These are phyloP conservation scores for Aphanomyces cochlioides DNA, from an alignment of 352 stramenopile species.

Conservation along the genomic window DNA sequence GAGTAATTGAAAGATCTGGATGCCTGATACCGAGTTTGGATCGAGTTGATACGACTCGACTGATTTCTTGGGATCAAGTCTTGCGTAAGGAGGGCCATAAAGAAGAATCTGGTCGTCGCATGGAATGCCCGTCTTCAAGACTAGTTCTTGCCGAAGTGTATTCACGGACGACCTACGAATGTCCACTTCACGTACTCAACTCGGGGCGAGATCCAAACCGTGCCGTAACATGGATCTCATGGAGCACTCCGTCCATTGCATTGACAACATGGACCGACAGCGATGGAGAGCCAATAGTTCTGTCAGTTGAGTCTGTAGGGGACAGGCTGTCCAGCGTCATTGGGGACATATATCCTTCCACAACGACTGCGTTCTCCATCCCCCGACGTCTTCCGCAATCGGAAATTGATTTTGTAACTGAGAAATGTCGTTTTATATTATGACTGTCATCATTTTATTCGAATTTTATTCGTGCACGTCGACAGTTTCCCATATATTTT, in stretches of 20 bases:
- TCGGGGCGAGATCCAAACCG: neutral
- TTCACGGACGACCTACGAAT: slow-evolving; percentile 56
- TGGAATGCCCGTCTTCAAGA: slow-evolving; percentile 54
- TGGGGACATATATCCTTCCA: slow-evolving; percentile 2
- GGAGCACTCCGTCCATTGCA: slow-evolving; percentile 27
- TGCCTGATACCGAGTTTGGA: slow-evolving; percentile 36
- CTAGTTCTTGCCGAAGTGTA: slow-evolving; percentile 63
- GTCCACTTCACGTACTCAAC: neutral
- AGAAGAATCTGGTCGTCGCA: slow-evolving; percentile 74
- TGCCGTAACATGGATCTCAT: slow-evolving; percentile 12
- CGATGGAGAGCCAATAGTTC: neutral
- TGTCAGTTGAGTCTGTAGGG: neutral
- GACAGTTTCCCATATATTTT: no score
- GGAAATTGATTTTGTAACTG: slow-evolving; percentile 7
- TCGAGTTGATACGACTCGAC: slow-evolving; percentile 65
- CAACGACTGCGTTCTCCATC: slow-evolving; percentile 12
- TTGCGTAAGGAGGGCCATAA: slow-evolving; percentile 66
- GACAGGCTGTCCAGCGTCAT: neutral
- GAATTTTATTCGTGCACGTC: neutral
- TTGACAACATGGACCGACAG: slow-evolving; percentile 22
- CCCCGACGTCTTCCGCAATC: neutral
- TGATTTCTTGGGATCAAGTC: slow-evolving; percentile 63
- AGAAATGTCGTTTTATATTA: slow-evolving; percentile 18
- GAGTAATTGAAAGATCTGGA: neutral
- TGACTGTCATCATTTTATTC: neutral